phyloP scores from a whole-genome alignment of 345 rosid species.

The Cardiospermum halicacabum region DNA sequence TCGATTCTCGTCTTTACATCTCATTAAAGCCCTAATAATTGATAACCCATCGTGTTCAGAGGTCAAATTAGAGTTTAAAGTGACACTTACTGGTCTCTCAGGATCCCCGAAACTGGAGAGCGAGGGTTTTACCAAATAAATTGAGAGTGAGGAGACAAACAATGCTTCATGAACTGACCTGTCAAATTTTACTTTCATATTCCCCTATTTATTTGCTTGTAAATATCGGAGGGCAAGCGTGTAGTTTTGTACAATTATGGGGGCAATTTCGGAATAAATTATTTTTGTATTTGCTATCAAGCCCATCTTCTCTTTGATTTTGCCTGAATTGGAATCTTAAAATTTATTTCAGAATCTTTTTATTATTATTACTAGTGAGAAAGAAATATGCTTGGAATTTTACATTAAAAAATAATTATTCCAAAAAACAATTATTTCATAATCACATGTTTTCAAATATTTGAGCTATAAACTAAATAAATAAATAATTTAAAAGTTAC shows the following conservation, averaged over 20 bases:
- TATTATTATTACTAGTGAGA: background rate
- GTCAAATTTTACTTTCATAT: background rate
- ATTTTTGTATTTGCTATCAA: background rate
- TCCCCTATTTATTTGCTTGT: background rate
- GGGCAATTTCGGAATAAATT: background rate
- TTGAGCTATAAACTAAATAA: too few relatives aligned
- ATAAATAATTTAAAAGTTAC: too few relatives aligned
- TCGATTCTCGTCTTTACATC: background rate
- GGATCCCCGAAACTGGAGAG: background rate
- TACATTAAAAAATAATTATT: too few relatives aligned
- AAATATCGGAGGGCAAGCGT: background rate
- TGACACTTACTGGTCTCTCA: slow-evolving; percentile 4
- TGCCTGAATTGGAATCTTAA: background rate
- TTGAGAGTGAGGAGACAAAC: background rate
- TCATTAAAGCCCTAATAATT: background rate
- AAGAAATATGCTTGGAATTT: too few relatives aligned
- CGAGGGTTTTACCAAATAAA: background rate
- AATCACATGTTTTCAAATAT: too few relatives aligned
- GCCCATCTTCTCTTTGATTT: background rate
- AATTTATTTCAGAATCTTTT: background rate
- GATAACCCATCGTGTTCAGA: background rate
- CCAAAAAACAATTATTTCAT: too few relatives aligned
- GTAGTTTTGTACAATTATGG: background rate
- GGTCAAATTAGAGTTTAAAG: background rate
- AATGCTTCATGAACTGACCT: background rate